A percentile compares a stretch with the other conserved stretches of the same genome.
Conservation (phyloP, 768 basidiomycete species). For the Phylloporus sp. region DNA sequence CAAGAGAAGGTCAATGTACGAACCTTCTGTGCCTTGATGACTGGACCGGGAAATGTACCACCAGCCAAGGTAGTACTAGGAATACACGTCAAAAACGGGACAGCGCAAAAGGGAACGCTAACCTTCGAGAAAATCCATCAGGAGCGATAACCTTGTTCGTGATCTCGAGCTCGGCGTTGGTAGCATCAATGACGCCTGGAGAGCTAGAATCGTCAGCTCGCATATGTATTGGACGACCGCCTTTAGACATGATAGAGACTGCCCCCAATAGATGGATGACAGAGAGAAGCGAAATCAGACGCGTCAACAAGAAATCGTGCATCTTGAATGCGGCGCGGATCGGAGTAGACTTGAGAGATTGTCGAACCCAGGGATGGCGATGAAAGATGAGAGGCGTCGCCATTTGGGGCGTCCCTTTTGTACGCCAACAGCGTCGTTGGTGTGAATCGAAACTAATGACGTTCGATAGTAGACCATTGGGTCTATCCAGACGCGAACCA, state of each 20-base stretch:
- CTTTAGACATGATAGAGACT: conserved; percentile 14
- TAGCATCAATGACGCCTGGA: conserved; percentile 21
- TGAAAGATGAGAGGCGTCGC: not conserved
- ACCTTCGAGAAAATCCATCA: conserved; percentile 45
- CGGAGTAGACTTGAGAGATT: conserved; percentile 13
- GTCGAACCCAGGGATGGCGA: conserved; percentile 2
- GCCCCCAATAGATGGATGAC: conserved; percentile 10
- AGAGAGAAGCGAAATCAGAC: conserved; percentile 13
- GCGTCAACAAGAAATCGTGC: conserved; percentile 11
- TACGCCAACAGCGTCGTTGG: conserved; percentile 5
- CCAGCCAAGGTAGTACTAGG: conserved; percentile 42
- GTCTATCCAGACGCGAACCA: not conserved
- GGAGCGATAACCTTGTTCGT: conserved; percentile 44
- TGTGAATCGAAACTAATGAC: conserved; percentile 7
- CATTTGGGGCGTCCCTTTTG: conserved; percentile 4
- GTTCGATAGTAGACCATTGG: conserved; percentile 1
- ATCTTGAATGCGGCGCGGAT: conserved; percentile 19
- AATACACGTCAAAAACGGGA: not conserved
- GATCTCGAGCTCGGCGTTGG: conserved; percentile 34
- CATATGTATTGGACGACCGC: conserved; percentile 1
- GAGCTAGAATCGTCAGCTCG: not conserved
- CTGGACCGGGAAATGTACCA: conserved; percentile 47
- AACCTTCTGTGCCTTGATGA: conserved; percentile 43
- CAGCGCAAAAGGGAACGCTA: conserved; percentile 2
- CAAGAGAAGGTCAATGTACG: not conserved